Evolutionary conservation across 2,329 filamentous ascomycete genomes (phyloP).

Genomic region (Sclerotinia glacialis): DNA sequence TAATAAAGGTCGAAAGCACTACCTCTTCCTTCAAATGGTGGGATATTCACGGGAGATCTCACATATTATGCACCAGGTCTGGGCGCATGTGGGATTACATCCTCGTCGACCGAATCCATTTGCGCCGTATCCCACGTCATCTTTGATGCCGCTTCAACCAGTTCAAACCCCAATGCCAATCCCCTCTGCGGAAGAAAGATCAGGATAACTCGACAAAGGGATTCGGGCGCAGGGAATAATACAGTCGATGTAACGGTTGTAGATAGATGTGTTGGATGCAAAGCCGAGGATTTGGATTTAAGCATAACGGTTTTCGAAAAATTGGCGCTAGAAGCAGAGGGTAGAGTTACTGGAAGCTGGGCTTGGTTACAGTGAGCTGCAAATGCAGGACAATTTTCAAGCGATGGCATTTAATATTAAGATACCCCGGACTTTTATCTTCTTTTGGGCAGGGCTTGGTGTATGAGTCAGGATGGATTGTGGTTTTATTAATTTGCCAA

Average conservation of each 20-base stretch:
- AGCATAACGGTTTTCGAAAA: slow-evolving; percentile 44
- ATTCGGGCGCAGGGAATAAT: slow-evolving; percentile 48
- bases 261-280: slow-evolving; percentile 55
- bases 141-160: slow-evolving; percentile 57
- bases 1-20: slow-evolving; percentile 42
- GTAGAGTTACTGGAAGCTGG: slow-evolving; percentile 42
- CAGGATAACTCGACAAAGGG: slow-evolving; percentile 52
- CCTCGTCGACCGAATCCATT: slow-evolving; percentile 54
- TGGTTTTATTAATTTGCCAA: background rate
- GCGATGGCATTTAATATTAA: background rate
- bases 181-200: slow-evolving; percentile 66
- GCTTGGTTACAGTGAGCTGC: slow-evolving; percentile 37
- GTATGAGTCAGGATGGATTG: background rate
- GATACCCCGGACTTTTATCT: background rate
- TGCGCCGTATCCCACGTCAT: slow-evolving; percentile 65
- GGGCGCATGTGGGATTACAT: slow-evolving; percentile 66
- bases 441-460: background rate
- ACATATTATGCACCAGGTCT: slow-evolving; percentile 67
- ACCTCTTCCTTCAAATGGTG: slow-evolving; percentile 50
- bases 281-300: slow-evolving; percentile 45
- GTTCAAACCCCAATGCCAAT: slow-evolving; percentile 60
- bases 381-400: background rate
- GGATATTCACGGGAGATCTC: slow-evolving; percentile 59
- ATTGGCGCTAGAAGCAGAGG: slow-evolving; percentile 47
- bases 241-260: slow-evolving; percentile 63